Conservation (phyloP, 306 rosid genomes). For the Phaseolus lunatus region DNA sequence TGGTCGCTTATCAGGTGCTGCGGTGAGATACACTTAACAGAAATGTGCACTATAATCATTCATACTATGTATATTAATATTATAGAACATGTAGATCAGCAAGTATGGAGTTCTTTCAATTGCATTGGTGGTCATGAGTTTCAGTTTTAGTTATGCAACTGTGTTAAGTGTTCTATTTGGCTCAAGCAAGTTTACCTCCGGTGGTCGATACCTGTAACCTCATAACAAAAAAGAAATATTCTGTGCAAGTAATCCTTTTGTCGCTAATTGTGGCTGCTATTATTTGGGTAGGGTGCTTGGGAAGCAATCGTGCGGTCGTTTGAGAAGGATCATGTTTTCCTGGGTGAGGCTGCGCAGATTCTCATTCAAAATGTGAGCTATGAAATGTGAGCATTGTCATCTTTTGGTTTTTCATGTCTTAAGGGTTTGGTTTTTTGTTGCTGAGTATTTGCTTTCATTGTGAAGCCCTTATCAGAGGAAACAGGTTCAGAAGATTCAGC, state of each 20-base stretch:
- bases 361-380: constrained; percentile 89
- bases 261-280: not conserved
- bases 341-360: constrained; percentile 92
- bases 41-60: not conserved
- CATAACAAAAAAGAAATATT: not conserved
- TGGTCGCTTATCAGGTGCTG: constrained; percentile 88
- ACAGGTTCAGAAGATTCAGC: constrained; percentile 96
- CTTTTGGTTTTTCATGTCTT: constrained; percentile 21
- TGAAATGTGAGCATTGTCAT: constrained; percentile 75
- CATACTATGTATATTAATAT: not conserved
- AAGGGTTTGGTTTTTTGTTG: constrained; percentile 14
- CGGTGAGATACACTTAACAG: constrained; percentile 58
- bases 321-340: constrained; percentile 90
- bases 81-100: not conserved
- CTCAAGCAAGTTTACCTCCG: not conserved
- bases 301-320: constrained; percentile 73
- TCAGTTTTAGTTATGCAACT: too few relatives aligned
- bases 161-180: not conserved
- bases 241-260: not conserved
- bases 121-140: too few relatives aligned
- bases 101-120: too few relatives aligned
- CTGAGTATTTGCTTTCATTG: constrained; percentile 26
- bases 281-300: constrained; percentile 80
- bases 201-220: not conserved
- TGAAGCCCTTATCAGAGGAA: constrained; percentile 90